Conservation (phyloP, 2,329 filamentous ascomycete genomes). For the Phoma sp. region DNA sequence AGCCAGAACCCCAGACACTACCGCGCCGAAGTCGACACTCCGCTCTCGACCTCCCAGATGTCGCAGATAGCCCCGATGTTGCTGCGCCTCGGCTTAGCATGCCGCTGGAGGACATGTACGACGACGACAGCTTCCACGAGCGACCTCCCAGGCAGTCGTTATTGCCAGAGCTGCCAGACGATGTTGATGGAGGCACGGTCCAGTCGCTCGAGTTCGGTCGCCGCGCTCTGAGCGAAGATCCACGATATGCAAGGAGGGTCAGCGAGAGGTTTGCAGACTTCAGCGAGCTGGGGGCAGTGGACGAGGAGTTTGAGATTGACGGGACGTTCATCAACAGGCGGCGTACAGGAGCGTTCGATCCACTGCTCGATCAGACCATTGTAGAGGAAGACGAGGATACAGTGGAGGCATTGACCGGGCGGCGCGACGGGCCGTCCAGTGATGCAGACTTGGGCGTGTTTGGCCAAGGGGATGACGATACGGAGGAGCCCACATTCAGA, state of each 20-base stretch:
- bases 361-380: constrained; percentile 48
- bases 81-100: constrained; percentile 51
- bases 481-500: constrained; percentile 49
- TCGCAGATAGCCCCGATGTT: constrained; percentile 57
- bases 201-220: constrained; percentile 58
- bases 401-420: constrained; percentile 40
- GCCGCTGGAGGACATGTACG: constrained; percentile 52
- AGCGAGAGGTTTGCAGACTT: constrained; percentile 61
- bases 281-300: constrained; percentile 47
- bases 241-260: constrained; percentile 54
- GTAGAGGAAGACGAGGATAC: constrained; percentile 43
- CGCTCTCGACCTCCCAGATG: constrained; percentile 52
- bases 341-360: constrained; percentile 39
- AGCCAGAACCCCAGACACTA: constrained; percentile 56
- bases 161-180: constrained; percentile 44
- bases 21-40: constrained; percentile 37
- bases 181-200: constrained; percentile 53
- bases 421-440: constrained; percentile 38
- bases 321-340: constrained; percentile 49
- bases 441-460: constrained; percentile 45
- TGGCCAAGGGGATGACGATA: constrained; percentile 42
- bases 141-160: constrained; percentile 49
- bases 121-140: constrained; percentile 53
- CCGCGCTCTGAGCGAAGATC: constrained; percentile 49
- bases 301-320: constrained; percentile 51